Evolutionary conservation across 208 protist genomes (phyloP), one percentile per base, ranked within the genome.

Genomic region (Crithidia brevicula): DNA sequence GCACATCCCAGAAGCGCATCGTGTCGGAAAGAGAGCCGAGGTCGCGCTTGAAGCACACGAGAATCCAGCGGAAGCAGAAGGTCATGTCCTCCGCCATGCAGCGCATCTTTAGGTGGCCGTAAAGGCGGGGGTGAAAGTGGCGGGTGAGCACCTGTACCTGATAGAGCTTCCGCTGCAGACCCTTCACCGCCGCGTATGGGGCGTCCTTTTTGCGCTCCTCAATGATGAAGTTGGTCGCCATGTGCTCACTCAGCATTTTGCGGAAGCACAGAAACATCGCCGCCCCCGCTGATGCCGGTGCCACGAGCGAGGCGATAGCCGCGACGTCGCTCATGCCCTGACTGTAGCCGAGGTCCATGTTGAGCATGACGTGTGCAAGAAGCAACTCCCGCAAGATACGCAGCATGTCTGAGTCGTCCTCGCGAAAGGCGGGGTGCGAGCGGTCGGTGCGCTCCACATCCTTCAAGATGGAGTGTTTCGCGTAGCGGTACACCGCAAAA

Each of bases 341-440:
- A 34, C 81, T 89, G 79, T 98, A 98, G 46, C 89, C 88, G n/a
- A 95, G 72, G 53, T 98, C 94, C 81, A 97, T 94, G 74, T 98
- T 93, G 47, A 85, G 83, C 76, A 97, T 88, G 25, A 83, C 79
- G 69, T 97, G 85, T 8, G 88, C 83, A 57, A 97, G 75, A 23
- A 98, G 79, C 3, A 96, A 73, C 54, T 90, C 51, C n/a, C 69
- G 76, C 38, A 98, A 52, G 33, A 68, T 58, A n/a, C 45, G 42
- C 47, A 95, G 78, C 51, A 83, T 85, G 33, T 67, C 58, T 10
- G 80, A 68, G 9, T 78, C 63, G 18, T 86, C 82, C 5, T 86
- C 79, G 40, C 58, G 34, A 52, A 85, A 94, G 18, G 76, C 62
- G 1, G 71, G 47, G 49, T 90, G 72, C 13, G 60, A 33, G 31